These are phyloP conservation scores for Globisporangium alternatum DNA, from an alignment of 352 stramenopile species.

Conservation along the genomic window DNA sequence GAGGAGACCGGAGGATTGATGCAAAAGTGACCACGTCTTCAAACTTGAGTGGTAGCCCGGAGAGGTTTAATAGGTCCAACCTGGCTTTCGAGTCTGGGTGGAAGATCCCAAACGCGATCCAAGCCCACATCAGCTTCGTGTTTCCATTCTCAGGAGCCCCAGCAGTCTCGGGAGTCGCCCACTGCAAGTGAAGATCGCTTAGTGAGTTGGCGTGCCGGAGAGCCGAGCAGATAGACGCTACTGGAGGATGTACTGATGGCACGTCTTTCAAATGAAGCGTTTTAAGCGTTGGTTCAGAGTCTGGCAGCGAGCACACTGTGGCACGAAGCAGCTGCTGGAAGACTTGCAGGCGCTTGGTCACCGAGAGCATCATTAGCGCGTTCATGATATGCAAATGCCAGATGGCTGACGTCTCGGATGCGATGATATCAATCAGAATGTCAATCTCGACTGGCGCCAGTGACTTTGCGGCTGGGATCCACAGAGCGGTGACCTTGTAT, in stretches of 20 bases:
- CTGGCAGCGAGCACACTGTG: background rate
- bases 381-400: background rate
- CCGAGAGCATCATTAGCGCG: background rate
- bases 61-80: slow-evolving; percentile 27
- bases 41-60: slow-evolving; percentile 21
- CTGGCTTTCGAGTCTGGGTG: slow-evolving; percentile 30
- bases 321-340: slow-evolving; percentile 7
- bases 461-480: background rate
- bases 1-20: slow-evolving; percentile 19
- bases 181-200: background rate
- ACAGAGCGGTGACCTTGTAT: background rate
- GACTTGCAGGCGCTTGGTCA: background rate
- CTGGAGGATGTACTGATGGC: background rate
- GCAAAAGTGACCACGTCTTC: slow-evolving; percentile 11
- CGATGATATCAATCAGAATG: background rate
- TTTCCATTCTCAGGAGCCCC: slow-evolving; percentile 9
- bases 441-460: background rate
- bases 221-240: background rate
- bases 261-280: background rate
- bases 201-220: slow-evolving; percentile 1
- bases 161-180: background rate
- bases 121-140: slow-evolving; percentile 26
- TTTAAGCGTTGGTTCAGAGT: background rate
- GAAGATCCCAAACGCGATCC: slow-evolving; percentile 43
- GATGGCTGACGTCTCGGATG: background rate